Conservation (phyloP, 2,329 filamentous ascomycete species). For the Colletotrichum chrysophilum region DNA sequence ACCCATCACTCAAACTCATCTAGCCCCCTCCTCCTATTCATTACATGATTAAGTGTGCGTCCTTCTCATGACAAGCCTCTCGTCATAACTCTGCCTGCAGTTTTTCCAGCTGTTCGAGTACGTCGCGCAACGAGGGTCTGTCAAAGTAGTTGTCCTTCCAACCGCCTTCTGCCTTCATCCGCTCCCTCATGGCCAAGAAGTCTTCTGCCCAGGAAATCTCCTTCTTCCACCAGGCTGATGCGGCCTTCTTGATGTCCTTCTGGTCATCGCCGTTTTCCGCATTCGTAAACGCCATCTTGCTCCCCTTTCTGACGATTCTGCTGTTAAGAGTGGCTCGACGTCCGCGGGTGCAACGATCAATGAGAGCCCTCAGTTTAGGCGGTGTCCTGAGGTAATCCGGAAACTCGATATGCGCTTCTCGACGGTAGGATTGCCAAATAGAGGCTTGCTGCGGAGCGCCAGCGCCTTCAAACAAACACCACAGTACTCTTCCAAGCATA, state of each 20-base stretch:
- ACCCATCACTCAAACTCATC: background rate
- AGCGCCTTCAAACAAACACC: slow-evolving; percentile 67
- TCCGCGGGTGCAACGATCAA: slow-evolving; percentile 58
- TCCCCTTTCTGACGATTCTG: slow-evolving; percentile 48
- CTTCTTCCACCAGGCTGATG: slow-evolving; percentile 51
- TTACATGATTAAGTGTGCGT: background rate
- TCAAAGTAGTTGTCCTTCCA: slow-evolving; percentile 58
- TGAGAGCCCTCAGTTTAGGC: slow-evolving; percentile 46
- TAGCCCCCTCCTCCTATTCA: background rate
- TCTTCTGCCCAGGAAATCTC: slow-evolving; percentile 53
- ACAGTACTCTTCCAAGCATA: slow-evolving; percentile 66
- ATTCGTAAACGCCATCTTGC: slow-evolving; percentile 49
- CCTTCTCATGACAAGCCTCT: background rate
- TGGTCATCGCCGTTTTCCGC: slow-evolving; percentile 36
- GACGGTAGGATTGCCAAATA: slow-evolving; percentile 64
- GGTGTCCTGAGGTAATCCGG: slow-evolving; percentile 57
- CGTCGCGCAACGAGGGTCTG: slow-evolving; percentile 51
- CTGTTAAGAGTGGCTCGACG: slow-evolving; percentile 49
- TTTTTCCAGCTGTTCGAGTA: slow-evolving; percentile 29
- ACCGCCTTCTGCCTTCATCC: slow-evolving; percentile 38
- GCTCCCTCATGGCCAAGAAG: slow-evolving; percentile 48
- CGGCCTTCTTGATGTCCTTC: slow-evolving; percentile 39
- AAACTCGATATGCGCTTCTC: slow-evolving; percentile 62
- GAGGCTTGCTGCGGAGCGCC: slow-evolving; percentile 61
- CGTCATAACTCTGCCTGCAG: slow-evolving; percentile 28